Evolutionary conservation across 768 basidiomycete species (phyloP).

Genomic region (Lentinula sp.): DNA sequence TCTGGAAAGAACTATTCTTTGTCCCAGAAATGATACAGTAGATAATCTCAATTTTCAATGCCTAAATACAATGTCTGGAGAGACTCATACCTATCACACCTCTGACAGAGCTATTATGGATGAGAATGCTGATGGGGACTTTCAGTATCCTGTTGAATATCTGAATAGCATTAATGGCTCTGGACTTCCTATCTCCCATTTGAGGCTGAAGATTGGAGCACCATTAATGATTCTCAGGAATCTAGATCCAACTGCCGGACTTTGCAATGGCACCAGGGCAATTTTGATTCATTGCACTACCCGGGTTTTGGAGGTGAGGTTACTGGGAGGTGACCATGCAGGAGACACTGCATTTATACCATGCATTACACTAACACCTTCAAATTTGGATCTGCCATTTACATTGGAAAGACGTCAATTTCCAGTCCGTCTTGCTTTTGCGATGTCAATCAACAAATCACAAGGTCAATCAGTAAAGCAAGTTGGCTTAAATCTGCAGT

Average conservation of each 20-base stretch:
- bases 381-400: constrained; percentile 14
- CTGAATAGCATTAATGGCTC: not conserved
- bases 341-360: constrained; percentile 32
- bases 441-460: constrained; percentile 31
- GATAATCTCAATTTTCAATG: not conserved
- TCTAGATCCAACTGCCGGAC: not conserved
- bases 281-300: too few species aligned
- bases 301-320: constrained; percentile 22
- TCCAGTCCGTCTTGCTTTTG: constrained; percentile 28
- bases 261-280: not conserved
- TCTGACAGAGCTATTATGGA: not conserved
- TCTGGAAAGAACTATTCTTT: not conserved
- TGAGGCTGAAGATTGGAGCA: not conserved
- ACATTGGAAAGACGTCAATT: constrained; percentile 22
- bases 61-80: not conserved
- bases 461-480: constrained; percentile 27
- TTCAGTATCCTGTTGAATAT: not conserved
- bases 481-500: constrained; percentile 24
- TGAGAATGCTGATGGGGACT: not conserved
- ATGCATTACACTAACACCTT: constrained; percentile 22
- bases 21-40: too few species aligned
- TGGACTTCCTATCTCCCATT: not conserved
- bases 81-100: not conserved
- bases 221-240: not conserved
- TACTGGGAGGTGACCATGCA: constrained; percentile 30